Evolutionary conservation across 1,284 basidiomycete genomes (phyloP), one percentile per base, ranked within the genome.

Genomic region (Tilletia setariae): DNA sequence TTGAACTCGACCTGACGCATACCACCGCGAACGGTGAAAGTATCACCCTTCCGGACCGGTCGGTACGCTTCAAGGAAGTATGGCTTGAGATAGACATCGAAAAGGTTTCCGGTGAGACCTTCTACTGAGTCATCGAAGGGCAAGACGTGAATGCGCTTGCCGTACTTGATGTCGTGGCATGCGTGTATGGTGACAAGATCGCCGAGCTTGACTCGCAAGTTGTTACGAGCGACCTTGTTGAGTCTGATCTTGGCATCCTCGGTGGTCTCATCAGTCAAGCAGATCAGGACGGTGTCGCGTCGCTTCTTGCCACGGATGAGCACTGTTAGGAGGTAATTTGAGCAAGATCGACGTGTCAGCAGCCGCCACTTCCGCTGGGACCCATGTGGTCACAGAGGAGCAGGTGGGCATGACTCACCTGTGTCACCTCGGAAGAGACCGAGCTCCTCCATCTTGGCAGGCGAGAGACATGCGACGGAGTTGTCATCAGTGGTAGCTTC

Each of bases 31-130:
- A 98, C 94, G 68, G 97, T 90, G 90, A 99, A 99, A 13, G 95
- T 97, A 83, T 98, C 96, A 66, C 95, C 94, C 86, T 93, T 94
- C 80, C 92, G 89, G 61, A 97, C 89, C 30, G 94, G 93, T 46
- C 93, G 90, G 85, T 96, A 96, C 8, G 93, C 93, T 85, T 98
- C 96, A n/a, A 98, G 88, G 90, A 99, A 99, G 85, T 99, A 99
- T 0, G 95, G 96, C 86, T 88, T 97, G 74, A 99, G 89, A 85
- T 95, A 98, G 63, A 98, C 94, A 81, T 99, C 96, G 79, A 98
- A 99, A 74, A 99, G 88, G 85, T 98, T 98, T 42, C 96, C 96
- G 75, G 93, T 95, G 64, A 99, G 87, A 77, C 87, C 96, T 85
- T 98, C 96, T 73, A 98, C 87, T 11, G 95, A 98, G 86, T 99